Evolutionary conservation across 305 asterid genomes (phyloP).

Genomic region (Solanum aculeatissimum): DNA sequence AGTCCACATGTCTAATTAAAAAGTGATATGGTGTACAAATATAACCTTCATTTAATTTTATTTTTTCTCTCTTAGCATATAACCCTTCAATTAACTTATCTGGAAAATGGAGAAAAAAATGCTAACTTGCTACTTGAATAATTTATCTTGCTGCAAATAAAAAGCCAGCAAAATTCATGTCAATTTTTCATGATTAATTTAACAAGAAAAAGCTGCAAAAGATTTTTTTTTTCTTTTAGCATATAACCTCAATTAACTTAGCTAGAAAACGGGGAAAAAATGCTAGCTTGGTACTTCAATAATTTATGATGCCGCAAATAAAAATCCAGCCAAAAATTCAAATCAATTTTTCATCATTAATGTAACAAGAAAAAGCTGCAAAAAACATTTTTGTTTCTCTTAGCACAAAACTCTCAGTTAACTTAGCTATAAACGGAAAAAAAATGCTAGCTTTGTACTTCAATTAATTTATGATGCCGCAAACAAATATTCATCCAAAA

Average conservation of each 20-base stretch:
- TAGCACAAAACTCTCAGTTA: neutral
- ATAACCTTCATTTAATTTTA: neutral
- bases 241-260: neutral
- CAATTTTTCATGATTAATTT: neutral
- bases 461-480: neutral
- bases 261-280: neutral
- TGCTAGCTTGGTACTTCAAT: neutral
- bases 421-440: neutral
- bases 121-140: neutral
- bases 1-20: neutral
- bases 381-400: neutral
- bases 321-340: neutral
- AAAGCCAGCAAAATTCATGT: neutral
- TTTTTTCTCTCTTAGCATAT: neutral
- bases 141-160: neutral
- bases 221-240: neutral
- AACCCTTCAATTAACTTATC: neutral
- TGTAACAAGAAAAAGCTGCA: neutral
- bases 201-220: neutral
- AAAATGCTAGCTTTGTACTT: neutral
- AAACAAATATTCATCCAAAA: neutral
- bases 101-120: neutral
- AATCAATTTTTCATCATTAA: neutral
- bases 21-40: neutral
- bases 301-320: neutral